Evolutionary conservation across 139 green algal genomes (phyloP).

Genomic region (Chlorella vulgaris): DNA sequence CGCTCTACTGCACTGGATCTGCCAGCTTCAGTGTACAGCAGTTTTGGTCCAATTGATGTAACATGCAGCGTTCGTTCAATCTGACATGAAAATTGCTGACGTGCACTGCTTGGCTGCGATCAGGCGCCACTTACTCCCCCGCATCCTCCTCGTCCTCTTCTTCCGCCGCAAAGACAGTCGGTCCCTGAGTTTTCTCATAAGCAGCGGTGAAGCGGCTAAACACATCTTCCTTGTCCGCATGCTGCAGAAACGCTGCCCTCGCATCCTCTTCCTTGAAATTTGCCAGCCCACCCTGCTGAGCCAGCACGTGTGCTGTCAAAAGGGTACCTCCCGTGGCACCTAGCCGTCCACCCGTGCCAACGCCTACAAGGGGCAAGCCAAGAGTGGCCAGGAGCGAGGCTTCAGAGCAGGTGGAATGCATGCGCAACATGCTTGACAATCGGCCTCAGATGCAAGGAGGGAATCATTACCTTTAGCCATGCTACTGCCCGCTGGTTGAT

Average conservation of each 20-base stretch:
- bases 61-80: too few species aligned
- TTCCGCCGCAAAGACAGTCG: conserved; percentile 72
- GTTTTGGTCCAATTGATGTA: too few species aligned
- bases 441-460: neutral
- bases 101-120: too few species aligned
- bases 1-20: too few species aligned
- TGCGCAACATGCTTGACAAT: neutral
- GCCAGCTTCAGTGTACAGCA: too few species aligned
- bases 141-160: conserved; percentile 74
- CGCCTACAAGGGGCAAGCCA: neutral
- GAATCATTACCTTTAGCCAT: neutral
- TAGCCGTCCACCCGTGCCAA: conserved; percentile 72
- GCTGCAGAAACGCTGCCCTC: conserved; percentile 72
- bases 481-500: conserved; percentile 41
- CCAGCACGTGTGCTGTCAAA: conserved; percentile 88
- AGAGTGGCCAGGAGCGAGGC: neutral
- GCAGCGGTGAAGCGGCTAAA: conserved; percentile 68
- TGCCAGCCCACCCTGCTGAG: conserved; percentile 73
- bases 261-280: conserved; percentile 67
- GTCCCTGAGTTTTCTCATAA: conserved; percentile 83
- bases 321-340: conserved; percentile 79
- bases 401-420: neutral
- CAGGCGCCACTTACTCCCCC: too few species aligned
- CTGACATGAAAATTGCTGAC: too few species aligned
- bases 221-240: conserved; percentile 58